Conservation (phyloP, 2,329 filamentous ascomycete genomes). For the Nothophoma quercina region DNA sequence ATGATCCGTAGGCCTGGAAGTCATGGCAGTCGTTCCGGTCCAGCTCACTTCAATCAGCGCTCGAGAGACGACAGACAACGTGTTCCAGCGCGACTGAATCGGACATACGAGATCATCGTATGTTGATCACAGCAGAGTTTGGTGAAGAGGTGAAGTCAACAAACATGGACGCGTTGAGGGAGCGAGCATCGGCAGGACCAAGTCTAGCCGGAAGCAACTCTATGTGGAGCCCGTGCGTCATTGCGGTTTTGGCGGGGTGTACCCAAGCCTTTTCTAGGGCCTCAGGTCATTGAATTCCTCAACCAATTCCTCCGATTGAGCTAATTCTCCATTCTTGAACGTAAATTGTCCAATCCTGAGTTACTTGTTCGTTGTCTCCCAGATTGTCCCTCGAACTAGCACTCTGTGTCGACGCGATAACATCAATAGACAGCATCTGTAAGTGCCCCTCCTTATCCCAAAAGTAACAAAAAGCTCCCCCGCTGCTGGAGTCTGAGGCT, state of each 20-base stretch:
- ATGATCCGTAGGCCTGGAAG: background rate
- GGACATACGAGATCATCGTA: background rate
- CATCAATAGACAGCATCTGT: slow-evolving; percentile 13
- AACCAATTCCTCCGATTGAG: slow-evolving; percentile 10
- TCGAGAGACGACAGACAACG: background rate
- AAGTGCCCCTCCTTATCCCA: slow-evolving; percentile 2
- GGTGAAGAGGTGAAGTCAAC: background rate
- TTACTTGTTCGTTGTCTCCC: background rate
- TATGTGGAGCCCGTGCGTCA: background rate
- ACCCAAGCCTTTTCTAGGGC: slow-evolving; percentile 3
- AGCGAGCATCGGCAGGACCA: background rate
- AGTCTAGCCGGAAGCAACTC: slow-evolving; percentile 3
- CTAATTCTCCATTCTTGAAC: background rate
- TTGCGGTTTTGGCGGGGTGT: slow-evolving; percentile 12
- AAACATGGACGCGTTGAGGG: slow-evolving; percentile 3
- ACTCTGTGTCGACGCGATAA: background rate
- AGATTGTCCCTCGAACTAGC: background rate
- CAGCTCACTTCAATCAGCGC: background rate
- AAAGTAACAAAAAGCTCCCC: slow-evolving; percentile 6
- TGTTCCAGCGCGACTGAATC: background rate
- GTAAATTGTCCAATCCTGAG: background rate
- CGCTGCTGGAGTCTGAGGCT: slow-evolving; percentile 1
- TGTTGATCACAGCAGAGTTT: background rate
- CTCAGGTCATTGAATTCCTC: slow-evolving; percentile 7
- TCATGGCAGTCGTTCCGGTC: background rate